A percentile compares a stretch with the other conserved stretches of the same genome.
These are phyloP conservation scores for Pseudogymnoascus pannorum DNA, from an alignment of 2,329 filamentous ascomycete genomes.

Conservation along the genomic window DNA sequence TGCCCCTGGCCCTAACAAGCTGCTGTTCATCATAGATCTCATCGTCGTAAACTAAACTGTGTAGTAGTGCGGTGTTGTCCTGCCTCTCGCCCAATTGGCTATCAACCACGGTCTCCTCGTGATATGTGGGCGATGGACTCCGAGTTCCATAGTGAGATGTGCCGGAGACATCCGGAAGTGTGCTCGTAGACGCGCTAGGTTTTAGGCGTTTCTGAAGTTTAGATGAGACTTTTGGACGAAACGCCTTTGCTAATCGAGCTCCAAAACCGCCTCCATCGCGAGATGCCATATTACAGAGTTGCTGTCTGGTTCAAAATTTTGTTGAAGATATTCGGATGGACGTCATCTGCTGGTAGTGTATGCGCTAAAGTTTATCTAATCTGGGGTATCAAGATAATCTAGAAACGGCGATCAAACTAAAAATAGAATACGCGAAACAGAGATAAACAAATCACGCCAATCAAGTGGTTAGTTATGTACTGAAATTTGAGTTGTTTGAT, in stretches of 20 bases:
- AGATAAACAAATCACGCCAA: neutral
- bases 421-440: neutral
- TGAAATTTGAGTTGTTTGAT: neutral
- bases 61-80: slow-evolving; percentile 27
- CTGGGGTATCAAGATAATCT: neutral
- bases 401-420: neutral
- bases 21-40: neutral
- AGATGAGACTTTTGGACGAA: neutral
- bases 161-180: neutral
- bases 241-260: neutral
- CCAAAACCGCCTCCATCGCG: neutral
- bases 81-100: slow-evolving; percentile 26
- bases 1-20: neutral
- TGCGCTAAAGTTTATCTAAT: slow-evolving; percentile 1
- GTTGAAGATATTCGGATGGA: neutral
- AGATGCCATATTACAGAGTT: neutral
- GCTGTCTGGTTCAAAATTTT: neutral
- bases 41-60: slow-evolving; percentile 19
- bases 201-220: neutral
- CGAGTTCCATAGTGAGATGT: neutral
- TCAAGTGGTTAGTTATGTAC: neutral
- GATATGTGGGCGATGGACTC: neutral
- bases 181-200: neutral
- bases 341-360: neutral
- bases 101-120: slow-evolving; percentile 1